Evolutionary conservation across 106 monocot species (phyloP), one percentile per base, ranked within the genome.

Genomic region (Allium cepa): DNA sequence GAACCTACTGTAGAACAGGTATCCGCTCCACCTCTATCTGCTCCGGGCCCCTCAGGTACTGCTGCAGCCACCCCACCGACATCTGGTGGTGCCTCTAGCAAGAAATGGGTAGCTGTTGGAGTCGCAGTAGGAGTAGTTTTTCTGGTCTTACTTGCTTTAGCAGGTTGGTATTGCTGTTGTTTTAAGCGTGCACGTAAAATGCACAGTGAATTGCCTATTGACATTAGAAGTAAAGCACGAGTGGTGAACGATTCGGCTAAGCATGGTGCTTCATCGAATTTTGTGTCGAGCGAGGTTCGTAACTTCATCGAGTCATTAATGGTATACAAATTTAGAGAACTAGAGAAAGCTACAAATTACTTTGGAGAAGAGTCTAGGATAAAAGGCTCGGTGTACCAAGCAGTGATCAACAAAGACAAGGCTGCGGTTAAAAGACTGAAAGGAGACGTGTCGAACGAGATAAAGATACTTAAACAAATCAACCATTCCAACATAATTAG

Each of bases 291-390:
- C 17, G 75, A 83, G 48, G 62, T 88, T 27, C 80, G 85, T 17
- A 65, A 46, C 11, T 75, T 78, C 45, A 57, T 96, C 26, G 91
- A 67, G 71, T 49, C 75, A 12, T 16, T 83, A 47, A 78, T 67
- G 62, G 68, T 79, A 18, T 79, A 75, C 71, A 69, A 73, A 22
- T 79, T 62, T 56, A 67, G 60, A 50, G 82, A 83, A 11, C 18
- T 83, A 36, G 50, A 36, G 64, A 4, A 17, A 26, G 78, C 63
- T 26, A 77, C 77, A 0, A 45, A 71, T 57, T 58, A 71, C 17
- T 77, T 77, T 14, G 58, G 77, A 45, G 7, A 27, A 0, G 64
- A 59, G 50, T 50, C 50, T 26, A 56, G 48, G 50, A 65, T 77
- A 17, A 46, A 56, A 49, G 77, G 77, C 10, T 65, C 64, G 11